Percentiles rank a stretch among this genome's conserved stretches.
Conservation (phyloP, 352 stramenopile genomes). For the Globisporangium nodosum region DNA sequence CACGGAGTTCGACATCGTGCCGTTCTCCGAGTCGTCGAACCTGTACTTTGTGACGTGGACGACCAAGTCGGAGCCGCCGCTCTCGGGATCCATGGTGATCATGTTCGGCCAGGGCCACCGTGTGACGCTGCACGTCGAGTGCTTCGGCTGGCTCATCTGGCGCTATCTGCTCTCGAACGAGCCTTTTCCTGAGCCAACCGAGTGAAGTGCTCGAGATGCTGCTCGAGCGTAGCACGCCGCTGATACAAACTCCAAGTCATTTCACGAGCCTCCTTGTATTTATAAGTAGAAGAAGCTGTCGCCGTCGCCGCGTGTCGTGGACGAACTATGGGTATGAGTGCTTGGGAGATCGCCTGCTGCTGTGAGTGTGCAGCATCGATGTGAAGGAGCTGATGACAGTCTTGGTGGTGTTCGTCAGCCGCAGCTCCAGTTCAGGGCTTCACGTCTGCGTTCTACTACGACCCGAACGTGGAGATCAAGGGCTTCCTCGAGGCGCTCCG, state of each 20-base stretch:
- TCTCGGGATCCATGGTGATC: constrained; percentile 76
- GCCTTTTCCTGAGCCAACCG: constrained; percentile 62
- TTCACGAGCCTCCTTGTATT: too few relatives aligned
- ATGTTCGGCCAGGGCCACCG: constrained; percentile 81
- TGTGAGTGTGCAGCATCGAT: neutral
- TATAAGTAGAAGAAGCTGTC: too few relatives aligned
- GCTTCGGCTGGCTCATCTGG: constrained; percentile 85
- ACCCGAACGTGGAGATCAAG: constrained; percentile 13
- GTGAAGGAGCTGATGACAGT: neutral
- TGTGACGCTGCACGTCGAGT: constrained; percentile 80
- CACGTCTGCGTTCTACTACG: constrained; percentile 14
- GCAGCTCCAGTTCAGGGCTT: constrained; percentile 4
- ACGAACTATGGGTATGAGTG: neutral
- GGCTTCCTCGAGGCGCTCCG: constrained; percentile 9
- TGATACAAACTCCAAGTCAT: too few relatives aligned
- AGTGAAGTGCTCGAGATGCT: constrained; percentile 19
- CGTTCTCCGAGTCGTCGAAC: constrained; percentile 65
- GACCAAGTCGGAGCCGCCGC: constrained; percentile 69
- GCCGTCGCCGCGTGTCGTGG: neutral
- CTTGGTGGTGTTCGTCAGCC: neutral
- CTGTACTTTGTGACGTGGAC: constrained; percentile 84
- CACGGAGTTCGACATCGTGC: constrained; percentile 66
- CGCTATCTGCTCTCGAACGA: constrained; percentile 80
- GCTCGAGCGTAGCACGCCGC: too few relatives aligned
- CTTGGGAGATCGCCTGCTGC: neutral